phyloP scores from a whole-genome alignment of 2,329 filamentous ascomycete species.

The Venturia oleaginea region DNA sequence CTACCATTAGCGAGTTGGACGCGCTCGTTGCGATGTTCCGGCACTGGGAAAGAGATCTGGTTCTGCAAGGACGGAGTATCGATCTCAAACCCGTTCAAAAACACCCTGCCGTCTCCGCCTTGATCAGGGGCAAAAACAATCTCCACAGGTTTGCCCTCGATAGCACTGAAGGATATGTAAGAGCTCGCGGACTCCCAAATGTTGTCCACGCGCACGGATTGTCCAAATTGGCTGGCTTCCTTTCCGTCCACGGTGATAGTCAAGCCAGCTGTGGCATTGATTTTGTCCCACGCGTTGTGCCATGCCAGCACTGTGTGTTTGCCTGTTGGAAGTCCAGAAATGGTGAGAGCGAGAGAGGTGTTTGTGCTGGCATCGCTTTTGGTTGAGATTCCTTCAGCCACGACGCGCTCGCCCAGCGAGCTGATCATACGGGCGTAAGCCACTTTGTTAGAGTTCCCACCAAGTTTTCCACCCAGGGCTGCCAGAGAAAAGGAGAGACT shows the following conservation, averaged over 20 bases:
- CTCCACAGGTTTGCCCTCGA: constrained; percentile 19
- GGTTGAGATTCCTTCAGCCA: constrained; percentile 23
- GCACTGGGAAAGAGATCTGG: constrained; percentile 23
- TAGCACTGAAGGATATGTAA: constrained; percentile 21
- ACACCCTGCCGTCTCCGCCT: constrained; percentile 16
- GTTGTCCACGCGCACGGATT: constrained; percentile 24
- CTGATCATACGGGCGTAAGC: constrained; percentile 21
- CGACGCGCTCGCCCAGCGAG: constrained; percentile 24
- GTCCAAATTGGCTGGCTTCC: neutral
- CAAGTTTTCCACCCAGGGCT: constrained; percentile 17
- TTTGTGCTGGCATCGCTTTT: constrained; percentile 13
- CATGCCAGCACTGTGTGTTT: constrained; percentile 23
- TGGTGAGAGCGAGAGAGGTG: constrained; percentile 21
- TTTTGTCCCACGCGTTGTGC: constrained; percentile 26
- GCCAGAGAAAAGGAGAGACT: constrained; percentile 12
- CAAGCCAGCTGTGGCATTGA: constrained; percentile 19
- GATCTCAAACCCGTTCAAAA: constrained; percentile 26
- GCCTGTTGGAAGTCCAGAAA: constrained; percentile 22
- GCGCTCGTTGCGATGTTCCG: constrained; percentile 24
- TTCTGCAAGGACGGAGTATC: constrained; percentile 20
- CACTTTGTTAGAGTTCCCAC: constrained; percentile 22
- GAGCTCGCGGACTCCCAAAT: constrained; percentile 25
- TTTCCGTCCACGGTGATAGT: constrained; percentile 22
- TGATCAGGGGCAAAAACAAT: constrained; percentile 14
- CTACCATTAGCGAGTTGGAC: constrained; percentile 17